Percentiles rank a stretch among this genome's conserved stretches.
These are phyloP conservation scores for Zea mays DNA, from an alignment of 176 grass and related monocot species.

Conservation along the genomic window DNA sequence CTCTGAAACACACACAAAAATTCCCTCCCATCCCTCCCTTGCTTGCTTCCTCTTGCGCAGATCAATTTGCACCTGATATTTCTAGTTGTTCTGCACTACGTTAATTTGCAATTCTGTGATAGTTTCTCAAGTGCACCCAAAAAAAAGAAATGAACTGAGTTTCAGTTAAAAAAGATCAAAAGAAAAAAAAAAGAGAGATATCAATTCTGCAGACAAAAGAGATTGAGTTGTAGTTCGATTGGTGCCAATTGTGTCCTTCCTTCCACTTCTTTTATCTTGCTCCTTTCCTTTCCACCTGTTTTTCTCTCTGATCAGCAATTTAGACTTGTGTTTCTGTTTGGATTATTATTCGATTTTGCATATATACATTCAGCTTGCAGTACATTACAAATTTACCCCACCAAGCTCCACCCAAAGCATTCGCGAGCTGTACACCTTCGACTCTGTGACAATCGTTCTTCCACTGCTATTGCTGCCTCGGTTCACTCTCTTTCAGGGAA, in stretches of 20 bases:
- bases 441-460: conserved; percentile 1
- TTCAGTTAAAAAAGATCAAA: neutral
- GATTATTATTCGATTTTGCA: too few relatives aligned
- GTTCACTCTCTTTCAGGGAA: neutral
- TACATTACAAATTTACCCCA: too few relatives aligned
- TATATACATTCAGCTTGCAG: too few relatives aligned
- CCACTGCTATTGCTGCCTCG: neutral
- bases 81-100: neutral
- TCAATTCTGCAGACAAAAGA: neutral
- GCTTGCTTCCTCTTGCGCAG: neutral
- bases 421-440: neutral
- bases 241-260: neutral
- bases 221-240: neutral
- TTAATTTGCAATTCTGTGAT: neutral
- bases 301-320: too few relatives aligned
- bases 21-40: neutral
- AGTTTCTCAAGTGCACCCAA: neutral
- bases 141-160: neutral
- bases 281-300: neutral
- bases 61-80: neutral
- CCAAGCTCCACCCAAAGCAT: too few relatives aligned
- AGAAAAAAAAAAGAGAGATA: too few relatives aligned
- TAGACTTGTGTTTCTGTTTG: too few relatives aligned
- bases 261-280: neutral
- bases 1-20: neutral